Conservation (phyloP, 1,139 yeast species). For the Debaryomycetaceae sp. region DNA sequence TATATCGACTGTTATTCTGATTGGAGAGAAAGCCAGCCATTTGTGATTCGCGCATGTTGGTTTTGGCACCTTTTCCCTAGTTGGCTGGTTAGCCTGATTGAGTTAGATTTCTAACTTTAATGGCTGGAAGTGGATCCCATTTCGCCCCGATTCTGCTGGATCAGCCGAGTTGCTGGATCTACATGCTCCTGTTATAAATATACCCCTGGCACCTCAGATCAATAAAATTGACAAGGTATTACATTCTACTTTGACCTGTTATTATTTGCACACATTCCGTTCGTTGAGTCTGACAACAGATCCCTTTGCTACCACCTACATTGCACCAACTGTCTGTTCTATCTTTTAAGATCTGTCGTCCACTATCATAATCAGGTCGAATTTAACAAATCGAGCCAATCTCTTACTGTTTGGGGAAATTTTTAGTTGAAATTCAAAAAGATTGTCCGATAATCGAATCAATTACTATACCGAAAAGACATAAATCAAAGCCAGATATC, state of each 20-base stretch:
- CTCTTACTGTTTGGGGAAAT: not conserved
- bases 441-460: constrained; percentile 4
- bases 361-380: not conserved
- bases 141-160: constrained; percentile 8
- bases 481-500: not conserved
- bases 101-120: not conserved
- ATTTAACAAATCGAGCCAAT: not conserved
- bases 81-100: not conserved
- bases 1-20: not conserved
- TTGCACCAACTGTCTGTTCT: no score
- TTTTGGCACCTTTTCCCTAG: not conserved
- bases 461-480: constrained; percentile 1
- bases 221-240: not conserved
- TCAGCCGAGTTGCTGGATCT: constrained; percentile 4
- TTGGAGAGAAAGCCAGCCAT: not conserved
- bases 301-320: not conserved
- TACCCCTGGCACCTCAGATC: constrained; percentile 5
- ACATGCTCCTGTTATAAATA: constrained; percentile 4
- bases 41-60: not conserved
- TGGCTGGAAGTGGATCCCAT: constrained; percentile 9
- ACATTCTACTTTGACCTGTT: not conserved
- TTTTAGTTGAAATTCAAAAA: not conserved
- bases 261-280: not conserved
- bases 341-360: not conserved
- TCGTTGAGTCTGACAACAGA: not conserved